phyloP scores from a whole-genome alignment of 345 rosid species.

The Capsella bursapastoris region DNA sequence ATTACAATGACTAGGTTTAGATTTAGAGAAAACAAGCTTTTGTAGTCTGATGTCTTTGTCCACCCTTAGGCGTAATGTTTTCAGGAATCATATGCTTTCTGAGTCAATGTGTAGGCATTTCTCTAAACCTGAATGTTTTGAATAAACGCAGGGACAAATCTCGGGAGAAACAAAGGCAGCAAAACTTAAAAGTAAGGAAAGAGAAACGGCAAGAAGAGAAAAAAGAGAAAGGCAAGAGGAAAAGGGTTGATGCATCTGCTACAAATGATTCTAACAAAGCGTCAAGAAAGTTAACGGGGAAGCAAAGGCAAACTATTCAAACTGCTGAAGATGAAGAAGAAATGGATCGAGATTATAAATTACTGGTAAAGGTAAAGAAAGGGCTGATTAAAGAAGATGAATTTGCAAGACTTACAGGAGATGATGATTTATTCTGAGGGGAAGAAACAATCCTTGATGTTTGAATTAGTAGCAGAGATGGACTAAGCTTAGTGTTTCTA shows the following conservation, averaged over 20 bases:
- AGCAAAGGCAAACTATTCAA: constrained; percentile 81
- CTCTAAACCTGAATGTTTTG: constrained; percentile 16
- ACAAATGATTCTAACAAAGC: neutral
- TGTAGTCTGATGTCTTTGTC: constrained; percentile 7
- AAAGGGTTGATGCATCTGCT: constrained; percentile 27
- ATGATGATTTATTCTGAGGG: constrained; percentile 57
- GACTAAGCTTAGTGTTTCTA: too few relatives aligned
- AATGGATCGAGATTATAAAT: constrained; percentile 65
- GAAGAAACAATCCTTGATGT: constrained; percentile 5
- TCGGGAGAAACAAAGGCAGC: constrained; percentile 84
- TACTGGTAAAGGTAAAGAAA: constrained; percentile 66
- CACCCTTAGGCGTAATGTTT: neutral
- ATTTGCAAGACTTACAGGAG: constrained; percentile 69
- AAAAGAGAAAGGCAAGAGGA: constrained; percentile 52
- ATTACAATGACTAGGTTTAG: neutral
- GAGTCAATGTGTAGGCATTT: neutral
- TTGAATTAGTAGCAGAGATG: constrained; percentile 5
- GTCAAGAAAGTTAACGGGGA: constrained; percentile 73
- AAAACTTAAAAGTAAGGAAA: constrained; percentile 67
- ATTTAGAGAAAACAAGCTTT: constrained; percentile 1
- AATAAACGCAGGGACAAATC: constrained; percentile 65
- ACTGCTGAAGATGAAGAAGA: constrained; percentile 78
- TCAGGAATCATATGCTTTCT: constrained; percentile 15
- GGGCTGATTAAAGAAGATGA: constrained; percentile 77
- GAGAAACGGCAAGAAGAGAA: constrained; percentile 57